A percentile compares a stretch with the other conserved stretches of the same genome.
phyloP scores from a whole-genome alignment of 805 yeast genomes.

The Ogataea glucozyma region DNA sequence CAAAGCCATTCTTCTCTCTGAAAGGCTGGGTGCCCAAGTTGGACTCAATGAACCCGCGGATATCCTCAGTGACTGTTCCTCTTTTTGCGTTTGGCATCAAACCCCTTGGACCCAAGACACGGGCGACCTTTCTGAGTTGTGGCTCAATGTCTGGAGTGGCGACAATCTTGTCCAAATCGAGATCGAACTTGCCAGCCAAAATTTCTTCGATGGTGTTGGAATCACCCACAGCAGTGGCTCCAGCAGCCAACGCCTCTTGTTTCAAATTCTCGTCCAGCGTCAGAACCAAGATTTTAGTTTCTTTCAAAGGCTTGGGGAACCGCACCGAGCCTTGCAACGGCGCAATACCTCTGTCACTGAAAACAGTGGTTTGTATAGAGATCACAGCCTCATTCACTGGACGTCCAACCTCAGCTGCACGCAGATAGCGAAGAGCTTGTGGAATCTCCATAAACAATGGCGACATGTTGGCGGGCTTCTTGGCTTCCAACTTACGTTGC shows the following conservation, averaged over 20 bases:
- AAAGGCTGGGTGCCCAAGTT: constrained; percentile 72
- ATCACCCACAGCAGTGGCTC: constrained; percentile 74
- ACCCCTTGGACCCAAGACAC: constrained; percentile 83
- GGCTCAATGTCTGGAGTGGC: constrained; percentile 81
- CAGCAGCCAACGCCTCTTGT: constrained; percentile 54
- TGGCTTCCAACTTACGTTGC: constrained; percentile 37
- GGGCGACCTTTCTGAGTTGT: constrained; percentile 68
- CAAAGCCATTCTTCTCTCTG: constrained; percentile 65
- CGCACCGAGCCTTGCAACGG: constrained; percentile 70
- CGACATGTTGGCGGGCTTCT: constrained; percentile 43
- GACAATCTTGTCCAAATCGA: constrained; percentile 71
- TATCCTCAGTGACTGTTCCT: constrained; percentile 79
- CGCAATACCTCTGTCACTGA: constrained; percentile 75
- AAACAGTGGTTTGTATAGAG: constrained; percentile 60
- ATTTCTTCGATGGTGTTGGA: constrained; percentile 65
- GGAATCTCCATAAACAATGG: constrained; percentile 75
- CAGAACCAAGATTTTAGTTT: constrained; percentile 66
- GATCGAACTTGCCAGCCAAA: constrained; percentile 48
- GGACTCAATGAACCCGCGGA: constrained; percentile 50
- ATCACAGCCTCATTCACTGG: constrained; percentile 70
- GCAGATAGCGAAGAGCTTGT: constrained; percentile 69
- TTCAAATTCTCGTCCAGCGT: constrained; percentile 56
- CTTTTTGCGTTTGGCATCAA: constrained; percentile 84
- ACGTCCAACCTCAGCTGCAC: constrained; percentile 92
- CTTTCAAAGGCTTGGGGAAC: constrained; percentile 72